These are phyloP conservation scores for Trichoderma oligosporum DNA, from an alignment of 2,329 filamentous ascomycete species.

Conservation along the genomic window DNA sequence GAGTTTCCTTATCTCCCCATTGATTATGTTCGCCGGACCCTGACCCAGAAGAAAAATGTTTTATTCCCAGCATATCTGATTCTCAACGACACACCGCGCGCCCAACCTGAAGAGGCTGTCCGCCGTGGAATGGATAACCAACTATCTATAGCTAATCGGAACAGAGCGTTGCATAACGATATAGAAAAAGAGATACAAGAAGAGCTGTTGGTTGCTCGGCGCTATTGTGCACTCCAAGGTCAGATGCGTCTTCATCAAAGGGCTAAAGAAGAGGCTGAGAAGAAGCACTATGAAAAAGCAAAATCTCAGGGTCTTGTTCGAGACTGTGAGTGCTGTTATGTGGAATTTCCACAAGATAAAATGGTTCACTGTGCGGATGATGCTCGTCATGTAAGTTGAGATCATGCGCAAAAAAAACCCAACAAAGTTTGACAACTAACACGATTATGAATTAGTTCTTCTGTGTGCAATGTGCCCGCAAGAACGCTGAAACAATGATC, in stretches of 20 bases:
- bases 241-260: constrained; percentile 32
- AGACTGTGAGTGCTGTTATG: constrained; percentile 73
- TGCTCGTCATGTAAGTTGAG: constrained; percentile 43
- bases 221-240: constrained; percentile 3
- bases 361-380: constrained; percentile 64
- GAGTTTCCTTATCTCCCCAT: constrained; percentile 26
- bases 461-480: constrained; percentile 63
- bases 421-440: constrained; percentile 18
- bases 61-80: constrained; percentile 24
- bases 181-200: constrained; percentile 19
- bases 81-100: constrained; percentile 1
- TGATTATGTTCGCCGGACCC: constrained; percentile 15
- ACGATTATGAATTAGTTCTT: constrained; percentile 47
- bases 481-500: constrained; percentile 63
- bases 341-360: constrained; percentile 61
- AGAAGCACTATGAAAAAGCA: constrained; percentile 41
- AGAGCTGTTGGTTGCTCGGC: constrained; percentile 26
- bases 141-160: not conserved
- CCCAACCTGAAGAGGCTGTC: not conserved
- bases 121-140: not conserved
- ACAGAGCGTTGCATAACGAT: not conserved
- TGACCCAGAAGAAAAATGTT: constrained; percentile 18
- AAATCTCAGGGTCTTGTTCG: constrained; percentile 49
- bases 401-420: not conserved
- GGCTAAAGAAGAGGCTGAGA: constrained; percentile 32